A percentile compares a stretch with the other conserved stretches of the same genome.
Conservation (phyloP, 345 rosid species). For the Hirschfeldia incana region DNA sequence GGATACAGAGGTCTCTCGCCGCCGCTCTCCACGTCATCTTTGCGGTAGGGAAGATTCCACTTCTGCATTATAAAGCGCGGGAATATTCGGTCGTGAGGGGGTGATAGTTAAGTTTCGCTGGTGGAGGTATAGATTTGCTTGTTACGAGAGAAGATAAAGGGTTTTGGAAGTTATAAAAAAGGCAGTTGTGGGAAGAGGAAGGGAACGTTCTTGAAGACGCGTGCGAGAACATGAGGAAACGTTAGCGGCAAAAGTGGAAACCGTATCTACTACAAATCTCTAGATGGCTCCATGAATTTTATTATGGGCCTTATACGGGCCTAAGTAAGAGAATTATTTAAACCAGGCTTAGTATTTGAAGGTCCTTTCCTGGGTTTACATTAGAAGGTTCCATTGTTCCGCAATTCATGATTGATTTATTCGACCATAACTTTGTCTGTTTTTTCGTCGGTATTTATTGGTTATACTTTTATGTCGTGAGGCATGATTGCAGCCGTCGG, state of each 20-base stretch:
- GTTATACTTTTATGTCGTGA: neutral
- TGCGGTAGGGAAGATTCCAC: conserved; percentile 54
- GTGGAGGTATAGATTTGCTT: neutral
- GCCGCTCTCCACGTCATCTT: conserved; percentile 57
- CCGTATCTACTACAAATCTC: conserved; percentile 7
- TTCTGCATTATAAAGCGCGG: conserved; percentile 20
- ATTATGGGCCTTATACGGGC: neutral
- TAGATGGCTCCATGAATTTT: conserved; percentile 8
- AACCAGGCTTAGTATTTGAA: neutral
- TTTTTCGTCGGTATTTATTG: neutral
- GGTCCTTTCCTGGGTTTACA: neutral
- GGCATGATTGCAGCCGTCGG: neutral
- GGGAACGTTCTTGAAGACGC: conserved; percentile 35
- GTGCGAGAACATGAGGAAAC: neutral
- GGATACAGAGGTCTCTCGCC: conserved; percentile 65
- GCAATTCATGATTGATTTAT: neutral
- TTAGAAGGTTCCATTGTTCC: neutral
- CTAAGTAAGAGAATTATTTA: too few relatives aligned
- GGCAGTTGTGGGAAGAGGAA: conserved; percentile 28
- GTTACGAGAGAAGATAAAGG: neutral
- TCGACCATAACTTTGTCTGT: neutral
- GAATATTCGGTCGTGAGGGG: neutral
- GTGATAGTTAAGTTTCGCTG: neutral
- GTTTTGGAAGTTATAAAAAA: conserved; percentile 4
- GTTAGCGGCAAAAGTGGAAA: neutral